Conservation (phyloP, 441 rosid genomes). For the Pelargonium citronellum region DNA sequence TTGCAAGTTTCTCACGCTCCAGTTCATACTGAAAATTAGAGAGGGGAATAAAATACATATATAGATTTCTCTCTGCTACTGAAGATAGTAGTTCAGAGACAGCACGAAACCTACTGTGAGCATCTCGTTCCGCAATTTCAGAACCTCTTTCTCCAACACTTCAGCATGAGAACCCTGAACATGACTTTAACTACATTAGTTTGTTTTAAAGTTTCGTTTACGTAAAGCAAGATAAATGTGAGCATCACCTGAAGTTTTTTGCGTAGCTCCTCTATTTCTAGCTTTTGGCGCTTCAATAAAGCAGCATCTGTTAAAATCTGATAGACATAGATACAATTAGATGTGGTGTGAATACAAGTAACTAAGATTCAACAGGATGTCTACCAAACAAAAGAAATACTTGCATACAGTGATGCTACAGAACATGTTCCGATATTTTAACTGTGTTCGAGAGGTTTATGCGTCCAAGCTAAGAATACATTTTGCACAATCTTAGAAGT, state of each 20-base stretch:
- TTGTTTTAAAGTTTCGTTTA: slow-evolving; percentile 12
- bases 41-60: neutral
- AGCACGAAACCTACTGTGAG: slow-evolving; percentile 48
- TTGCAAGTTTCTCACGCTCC: slow-evolving; percentile 77
- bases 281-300: slow-evolving; percentile 75
- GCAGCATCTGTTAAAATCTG: slow-evolving; percentile 94
- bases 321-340: slow-evolving; percentile 26
- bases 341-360: neutral
- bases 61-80: neutral
- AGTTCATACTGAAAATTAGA: slow-evolving; percentile 62
- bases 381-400: neutral
- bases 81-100: neutral
- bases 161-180: slow-evolving; percentile 80
- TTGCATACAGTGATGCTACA: neutral
- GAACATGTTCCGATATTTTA: neutral
- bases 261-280: slow-evolving; percentile 86
- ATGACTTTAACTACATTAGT: slow-evolving; percentile 23
- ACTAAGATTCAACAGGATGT: neutral
- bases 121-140: slow-evolving; percentile 84
- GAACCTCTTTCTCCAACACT: slow-evolving; percentile 77
- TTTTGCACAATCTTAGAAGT: neutral
- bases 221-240: neutral
- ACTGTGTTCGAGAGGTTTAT: neutral
- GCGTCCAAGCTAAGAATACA: neutral
- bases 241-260: slow-evolving; percentile 69